phyloP scores from a whole-genome alignment of 129 eudicot genomes.

The Dittrichia graveolens region DNA sequence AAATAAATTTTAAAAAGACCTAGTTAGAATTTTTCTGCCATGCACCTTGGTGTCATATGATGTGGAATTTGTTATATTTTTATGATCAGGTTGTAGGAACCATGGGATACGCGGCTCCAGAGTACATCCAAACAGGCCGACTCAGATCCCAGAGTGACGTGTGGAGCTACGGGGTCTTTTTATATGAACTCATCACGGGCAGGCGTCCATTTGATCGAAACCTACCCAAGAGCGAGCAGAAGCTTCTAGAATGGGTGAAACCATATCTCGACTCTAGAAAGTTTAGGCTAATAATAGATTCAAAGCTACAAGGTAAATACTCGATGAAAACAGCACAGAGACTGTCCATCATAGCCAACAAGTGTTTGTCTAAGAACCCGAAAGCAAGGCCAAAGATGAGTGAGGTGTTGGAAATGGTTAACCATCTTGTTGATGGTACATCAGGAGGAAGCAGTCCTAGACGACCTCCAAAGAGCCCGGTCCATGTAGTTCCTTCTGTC shows the following conservation, averaged over 20 bases:
- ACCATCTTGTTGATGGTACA: slow-evolving; percentile 45
- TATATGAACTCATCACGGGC: slow-evolving; percentile 82
- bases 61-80: no score
- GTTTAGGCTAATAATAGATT: slow-evolving; percentile 65
- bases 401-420: slow-evolving; percentile 78
- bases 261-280: slow-evolving; percentile 63
- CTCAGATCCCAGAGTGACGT: slow-evolving; percentile 81
- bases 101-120: slow-evolving; percentile 91
- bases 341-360: slow-evolving; percentile 66
- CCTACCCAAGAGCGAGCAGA: slow-evolving; percentile 76
- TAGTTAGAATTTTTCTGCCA: neutral
- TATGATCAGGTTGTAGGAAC: slow-evolving; percentile 77
- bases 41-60: neutral
- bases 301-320: slow-evolving; percentile 65
- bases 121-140: slow-evolving; percentile 78
- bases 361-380: slow-evolving; percentile 60
- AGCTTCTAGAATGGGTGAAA: slow-evolving; percentile 84
- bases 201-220: slow-evolving; percentile 77
- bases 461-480: slow-evolving; percentile 40
- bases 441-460: slow-evolving; percentile 40
- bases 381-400: slow-evolving; percentile 86
- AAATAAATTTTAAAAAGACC: neutral
- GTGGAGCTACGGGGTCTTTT: slow-evolving; percentile 87
- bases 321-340: slow-evolving; percentile 59
- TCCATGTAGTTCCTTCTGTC: slow-evolving; percentile 29